Percentiles rank a stretch among this genome's conserved stretches.
These are phyloP conservation scores for Wallemia hederae DNA, from an alignment of 1,284 basidiomycete species.

Conservation along the genomic window DNA sequence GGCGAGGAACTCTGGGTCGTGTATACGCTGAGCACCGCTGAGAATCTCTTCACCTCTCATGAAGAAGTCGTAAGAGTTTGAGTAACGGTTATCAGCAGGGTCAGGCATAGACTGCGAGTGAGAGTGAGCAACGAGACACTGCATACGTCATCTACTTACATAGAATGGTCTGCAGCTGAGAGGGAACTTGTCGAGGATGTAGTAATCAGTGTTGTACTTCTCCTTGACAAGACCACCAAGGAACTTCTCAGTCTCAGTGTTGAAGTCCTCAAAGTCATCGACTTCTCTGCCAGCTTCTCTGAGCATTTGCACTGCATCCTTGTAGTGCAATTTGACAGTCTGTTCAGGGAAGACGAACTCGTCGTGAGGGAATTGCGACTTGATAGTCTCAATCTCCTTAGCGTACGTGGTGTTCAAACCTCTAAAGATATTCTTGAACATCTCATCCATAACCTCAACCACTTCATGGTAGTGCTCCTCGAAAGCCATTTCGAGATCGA, in stretches of 20 bases:
- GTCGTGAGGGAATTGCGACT: slow-evolving; percentile 65
- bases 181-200: slow-evolving; percentile 92
- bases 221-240: slow-evolving; percentile 64
- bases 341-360: slow-evolving; percentile 62
- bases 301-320: slow-evolving; percentile 62
- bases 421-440: slow-evolving; percentile 57
- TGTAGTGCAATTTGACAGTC: slow-evolving; percentile 54
- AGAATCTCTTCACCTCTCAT: slow-evolving; percentile 97
- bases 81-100: slow-evolving; percentile 31
- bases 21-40: slow-evolving; percentile 74
- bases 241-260: slow-evolving; percentile 73
- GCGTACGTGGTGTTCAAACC: slow-evolving; percentile 45
- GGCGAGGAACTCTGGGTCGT: slow-evolving; percentile 54
- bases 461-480: slow-evolving; percentile 97
- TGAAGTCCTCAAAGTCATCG: slow-evolving; percentile 47
- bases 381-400: slow-evolving; percentile 49
- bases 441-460: slow-evolving; percentile 52
- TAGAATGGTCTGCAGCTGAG: slow-evolving; percentile 83
- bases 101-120: slow-evolving; percentile 1
- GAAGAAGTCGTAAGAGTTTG: slow-evolving; percentile 99
- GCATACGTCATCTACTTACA: background rate
- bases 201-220: slow-evolving; percentile 90
- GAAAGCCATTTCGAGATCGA: slow-evolving; percentile 97
- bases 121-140: background rate
- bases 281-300: slow-evolving; percentile 48